Evolutionary conservation across 345 rosid genomes (phyloP).

Genomic region (Heritiera littoralis): DNA sequence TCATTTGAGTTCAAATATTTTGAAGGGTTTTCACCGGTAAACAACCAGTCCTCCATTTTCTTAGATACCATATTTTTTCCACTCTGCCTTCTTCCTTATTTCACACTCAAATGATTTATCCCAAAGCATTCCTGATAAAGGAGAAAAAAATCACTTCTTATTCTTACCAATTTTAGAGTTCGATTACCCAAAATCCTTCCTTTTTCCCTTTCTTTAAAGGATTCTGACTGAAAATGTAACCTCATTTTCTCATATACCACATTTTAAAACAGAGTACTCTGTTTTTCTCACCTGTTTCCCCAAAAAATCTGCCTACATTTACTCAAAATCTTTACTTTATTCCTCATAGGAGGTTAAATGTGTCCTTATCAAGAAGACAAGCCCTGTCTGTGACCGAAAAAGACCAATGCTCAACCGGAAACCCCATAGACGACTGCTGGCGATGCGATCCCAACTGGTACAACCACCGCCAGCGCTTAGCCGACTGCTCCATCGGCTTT

Average conservation of each 20-base stretch:
- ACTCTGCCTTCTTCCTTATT: not conserved
- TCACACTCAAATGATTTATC: not conserved
- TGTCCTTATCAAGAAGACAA: constrained; percentile 42
- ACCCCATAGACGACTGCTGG: constrained; percentile 92
- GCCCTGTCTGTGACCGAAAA: constrained; percentile 30
- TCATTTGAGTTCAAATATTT: not conserved
- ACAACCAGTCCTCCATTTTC: not conserved
- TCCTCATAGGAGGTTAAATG: constrained; percentile 43
- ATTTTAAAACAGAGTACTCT: not conserved
- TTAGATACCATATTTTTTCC: not conserved
- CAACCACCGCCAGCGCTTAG: constrained; percentile 61
- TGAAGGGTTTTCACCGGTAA: not conserved
- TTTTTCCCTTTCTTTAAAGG: not conserved
- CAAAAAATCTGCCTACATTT: not conserved
- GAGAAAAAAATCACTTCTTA: not conserved
- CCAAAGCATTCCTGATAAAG: not conserved
- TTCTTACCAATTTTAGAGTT: not conserved
- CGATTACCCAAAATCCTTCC: not conserved
- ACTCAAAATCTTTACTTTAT: constrained; percentile 2
- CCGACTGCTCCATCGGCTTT: constrained; percentile 86
- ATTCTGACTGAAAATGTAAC: not conserved
- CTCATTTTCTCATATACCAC: not conserved
- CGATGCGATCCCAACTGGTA: constrained; percentile 76
- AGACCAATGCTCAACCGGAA: constrained; percentile 58
- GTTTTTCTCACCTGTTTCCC: constrained; percentile 15